Conservation (phyloP, 1,284 basidiomycete species). For the Peniophora sp. region DNA sequence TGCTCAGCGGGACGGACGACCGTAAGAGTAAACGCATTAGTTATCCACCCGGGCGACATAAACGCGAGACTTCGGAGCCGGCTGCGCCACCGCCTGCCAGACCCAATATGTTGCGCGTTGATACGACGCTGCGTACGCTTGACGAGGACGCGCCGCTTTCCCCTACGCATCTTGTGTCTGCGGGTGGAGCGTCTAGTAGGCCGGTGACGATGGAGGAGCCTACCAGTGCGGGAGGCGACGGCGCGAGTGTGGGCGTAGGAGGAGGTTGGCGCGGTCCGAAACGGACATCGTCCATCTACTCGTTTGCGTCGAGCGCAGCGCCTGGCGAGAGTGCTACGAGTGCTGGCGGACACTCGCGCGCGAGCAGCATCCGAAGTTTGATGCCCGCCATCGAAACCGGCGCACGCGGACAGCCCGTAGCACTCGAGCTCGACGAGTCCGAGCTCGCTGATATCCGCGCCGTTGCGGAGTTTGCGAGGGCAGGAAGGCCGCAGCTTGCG, state of each 20-base stretch:
- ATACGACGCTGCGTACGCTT: too few species aligned
- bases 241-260: too few species aligned
- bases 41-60: conserved; percentile 5
- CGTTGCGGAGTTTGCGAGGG: conserved; percentile 62
- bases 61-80: too few species aligned
- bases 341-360: conserved; percentile 17
- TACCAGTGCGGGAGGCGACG: too few species aligned
- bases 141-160: too few species aligned
- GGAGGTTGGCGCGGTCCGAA: not conserved
- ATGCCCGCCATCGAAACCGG: conserved; percentile 17
- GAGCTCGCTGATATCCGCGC: conserved; percentile 64
- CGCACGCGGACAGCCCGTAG: conserved; percentile 17
- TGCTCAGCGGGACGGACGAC: conserved; percentile 1
- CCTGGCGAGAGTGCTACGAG: not conserved
- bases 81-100: too few species aligned
- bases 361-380: conserved; percentile 19
- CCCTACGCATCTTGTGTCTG: too few species aligned
- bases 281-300: not conserved
- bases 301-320: not conserved
- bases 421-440: conserved; percentile 53
- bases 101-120: too few species aligned
- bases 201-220: too few species aligned
- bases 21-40: conserved; percentile 5
- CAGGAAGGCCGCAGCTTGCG: conserved; percentile 70
- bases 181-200: too few species aligned